Base-by-base conservation (phyloP, 768 basidiomycete genomes). In the Pulveroboletus sp. region DNA sequence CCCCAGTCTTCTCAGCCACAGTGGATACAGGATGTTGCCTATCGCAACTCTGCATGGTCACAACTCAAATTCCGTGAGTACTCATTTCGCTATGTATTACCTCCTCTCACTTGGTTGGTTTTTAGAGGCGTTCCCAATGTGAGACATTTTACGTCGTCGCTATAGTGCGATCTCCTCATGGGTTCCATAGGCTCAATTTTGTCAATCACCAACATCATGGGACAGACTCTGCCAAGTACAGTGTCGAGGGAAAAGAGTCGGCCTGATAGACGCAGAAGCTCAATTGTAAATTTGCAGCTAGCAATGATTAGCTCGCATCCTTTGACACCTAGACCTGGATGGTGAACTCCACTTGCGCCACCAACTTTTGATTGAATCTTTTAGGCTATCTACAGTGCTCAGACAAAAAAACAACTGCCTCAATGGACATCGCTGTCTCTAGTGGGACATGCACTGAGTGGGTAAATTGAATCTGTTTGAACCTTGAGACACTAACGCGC, bases 121-220 rank as follows among this genome's bases (percentile, higher is more conserved):
- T 44, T 9, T 63, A 88, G 86, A 79, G 57, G 74, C 76, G 35
- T 83, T 93, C 67, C 89, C 87, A 21, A 88, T 89, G 88, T 87
- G 63, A 68, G 83, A 65, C 28, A 9, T 31, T 21, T 52, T 11
- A 11, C 6, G 40, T 48, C 24, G 56, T 50, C 24, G 38, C 39
- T 1, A 8, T 28, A 6, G 12, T 39, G 17, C n/a, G 33, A 32
- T 39, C 3, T 43, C 33, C 47, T 64, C 38, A 66, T 37, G 2
- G 3, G 24, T 37, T 44, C 27, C n/a, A 8, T 62, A 95, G 93
- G 93, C 82, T 98, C 72, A 98, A 98, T 74, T 74, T 97, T 43
- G 93, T 94, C 59, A 87, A 94, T 68, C 93, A 96, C 68, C 83
- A 82, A 38, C 71, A 82, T 64, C 93, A 95, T 63, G 93, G 93